These are phyloP conservation scores for Suillus decipiens DNA, from an alignment of 768 basidiomycete genomes.

Conservation along the genomic window DNA sequence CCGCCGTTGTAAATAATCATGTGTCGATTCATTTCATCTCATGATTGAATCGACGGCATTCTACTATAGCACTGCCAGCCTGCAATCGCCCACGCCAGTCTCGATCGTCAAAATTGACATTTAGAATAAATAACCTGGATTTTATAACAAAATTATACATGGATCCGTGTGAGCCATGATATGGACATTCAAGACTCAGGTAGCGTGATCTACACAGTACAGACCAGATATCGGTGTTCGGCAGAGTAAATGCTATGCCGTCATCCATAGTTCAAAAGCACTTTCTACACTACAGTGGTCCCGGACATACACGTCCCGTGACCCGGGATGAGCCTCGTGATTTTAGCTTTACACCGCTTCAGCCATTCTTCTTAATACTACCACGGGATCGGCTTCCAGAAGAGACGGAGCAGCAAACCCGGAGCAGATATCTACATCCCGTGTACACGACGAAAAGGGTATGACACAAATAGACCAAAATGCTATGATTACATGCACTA, in stretches of 20 bases:
- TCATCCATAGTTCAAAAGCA: background rate
- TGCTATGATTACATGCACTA: background rate
- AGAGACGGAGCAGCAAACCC: background rate
- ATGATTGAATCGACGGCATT: background rate
- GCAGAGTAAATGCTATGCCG: background rate
- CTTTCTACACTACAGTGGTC: background rate
- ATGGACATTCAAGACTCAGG: background rate
- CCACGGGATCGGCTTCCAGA: background rate
- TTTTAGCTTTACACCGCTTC: conserved; percentile 3
- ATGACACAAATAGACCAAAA: background rate
- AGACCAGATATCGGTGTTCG: background rate
- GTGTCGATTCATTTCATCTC: background rate
- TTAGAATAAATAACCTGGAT: background rate
- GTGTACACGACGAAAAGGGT: background rate
- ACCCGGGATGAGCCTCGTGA: conserved; percentile 1
- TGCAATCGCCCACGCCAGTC: background rate
- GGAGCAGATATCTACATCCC: too few species aligned
- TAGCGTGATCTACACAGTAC: background rate
- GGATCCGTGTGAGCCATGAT: background rate
- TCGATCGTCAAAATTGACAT: background rate
- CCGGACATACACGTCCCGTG: background rate
- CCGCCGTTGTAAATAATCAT: background rate
- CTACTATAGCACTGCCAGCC: background rate
- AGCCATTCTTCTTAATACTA: background rate
- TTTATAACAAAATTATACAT: background rate